Evolutionary conservation across 1,284 basidiomycete genomes (phyloP), one percentile per base, ranked within the genome.

Genomic region (Sporisorium graminicola): DNA sequence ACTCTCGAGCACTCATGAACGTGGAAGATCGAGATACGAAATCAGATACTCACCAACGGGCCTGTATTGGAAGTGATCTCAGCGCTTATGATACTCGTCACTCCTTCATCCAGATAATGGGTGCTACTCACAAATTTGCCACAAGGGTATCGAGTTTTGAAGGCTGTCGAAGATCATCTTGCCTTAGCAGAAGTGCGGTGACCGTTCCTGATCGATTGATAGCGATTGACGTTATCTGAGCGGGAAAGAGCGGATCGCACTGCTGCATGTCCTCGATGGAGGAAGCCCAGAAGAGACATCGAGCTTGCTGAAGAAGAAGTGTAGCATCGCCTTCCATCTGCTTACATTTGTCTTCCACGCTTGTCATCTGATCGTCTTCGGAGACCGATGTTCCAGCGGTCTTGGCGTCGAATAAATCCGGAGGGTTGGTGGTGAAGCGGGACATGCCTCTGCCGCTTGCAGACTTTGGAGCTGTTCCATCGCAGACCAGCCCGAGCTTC

Each of bases 241-340:
- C 4, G 4, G 68, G 68, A 35, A 65, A 57, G 27, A 24, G 13
- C 8, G 68, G 53, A 61, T 71, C 68, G 37, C 62, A 65, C n/a
- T 71, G 53, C 2, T 35, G 62, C 58, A 71, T 60, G 10, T 71
- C 68, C 10, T 53, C 51, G 20, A 71, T n/a, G 2, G 58, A 60
- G 13, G 58, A 61, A 6, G 68, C 61, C 68, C 68, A 71, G 24
- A 71, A 60, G 20, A 37, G 37, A 35, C 44, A 59, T 1, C 13
- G 51, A 18, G 27, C 33, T 24, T 54, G 22, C 18, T 29, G 22
- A 2, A 43, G n/a, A 5, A 43, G n/a, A 22, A 29, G 37, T 16
- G 20, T 6, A 18, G 5, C 52, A 0, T 20, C n/a, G n/a, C 33
- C 2, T 4, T 50, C 12, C 31, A 9, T 49, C 22, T n/a, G 22